Evolutionary conservation across 257 asterid species (phyloP).

Genomic region (Solanum gracilifrons): DNA sequence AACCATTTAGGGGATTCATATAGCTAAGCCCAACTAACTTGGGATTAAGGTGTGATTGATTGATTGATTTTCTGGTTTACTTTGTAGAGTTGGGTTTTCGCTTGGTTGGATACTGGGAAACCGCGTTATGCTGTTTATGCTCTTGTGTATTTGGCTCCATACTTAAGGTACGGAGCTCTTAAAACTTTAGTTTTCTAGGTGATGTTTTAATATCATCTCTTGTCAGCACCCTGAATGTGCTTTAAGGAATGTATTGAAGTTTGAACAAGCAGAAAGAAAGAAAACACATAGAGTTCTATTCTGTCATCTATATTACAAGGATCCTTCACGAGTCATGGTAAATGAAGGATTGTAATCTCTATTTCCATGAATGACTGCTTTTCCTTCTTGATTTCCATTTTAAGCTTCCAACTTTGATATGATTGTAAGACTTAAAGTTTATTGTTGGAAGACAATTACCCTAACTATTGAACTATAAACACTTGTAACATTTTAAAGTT

Average conservation of each 20-base stretch:
- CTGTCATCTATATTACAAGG: background rate
- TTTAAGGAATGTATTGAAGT: background rate
- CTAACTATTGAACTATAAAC: background rate
- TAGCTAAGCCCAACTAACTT: background rate
- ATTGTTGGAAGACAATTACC: background rate
- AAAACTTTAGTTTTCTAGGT: background rate
- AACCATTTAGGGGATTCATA: background rate
- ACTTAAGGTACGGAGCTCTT: slow-evolving; percentile 49
- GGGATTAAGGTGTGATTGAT: background rate
- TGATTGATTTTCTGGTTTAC: background rate
- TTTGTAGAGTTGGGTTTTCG: slow-evolving; percentile 93
- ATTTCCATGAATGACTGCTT: background rate
- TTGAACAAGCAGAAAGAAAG: background rate
- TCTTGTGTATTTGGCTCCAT: slow-evolving; percentile 85
- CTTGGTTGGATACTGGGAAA: slow-evolving; percentile 89
- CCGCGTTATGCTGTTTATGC: slow-evolving; percentile 83
- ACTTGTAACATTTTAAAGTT: background rate
- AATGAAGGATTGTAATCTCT: background rate
- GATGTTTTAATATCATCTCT: background rate
- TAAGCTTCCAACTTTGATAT: background rate
- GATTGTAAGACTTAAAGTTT: background rate
- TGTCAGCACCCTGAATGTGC: background rate
- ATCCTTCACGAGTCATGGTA: background rate
- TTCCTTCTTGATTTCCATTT: background rate
- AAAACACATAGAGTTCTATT: background rate